Evolutionary conservation across 352 stramenopile genomes (phyloP), one percentile per base, ranked within the genome.

Genomic region (Phytopythium delawarense): DNA sequence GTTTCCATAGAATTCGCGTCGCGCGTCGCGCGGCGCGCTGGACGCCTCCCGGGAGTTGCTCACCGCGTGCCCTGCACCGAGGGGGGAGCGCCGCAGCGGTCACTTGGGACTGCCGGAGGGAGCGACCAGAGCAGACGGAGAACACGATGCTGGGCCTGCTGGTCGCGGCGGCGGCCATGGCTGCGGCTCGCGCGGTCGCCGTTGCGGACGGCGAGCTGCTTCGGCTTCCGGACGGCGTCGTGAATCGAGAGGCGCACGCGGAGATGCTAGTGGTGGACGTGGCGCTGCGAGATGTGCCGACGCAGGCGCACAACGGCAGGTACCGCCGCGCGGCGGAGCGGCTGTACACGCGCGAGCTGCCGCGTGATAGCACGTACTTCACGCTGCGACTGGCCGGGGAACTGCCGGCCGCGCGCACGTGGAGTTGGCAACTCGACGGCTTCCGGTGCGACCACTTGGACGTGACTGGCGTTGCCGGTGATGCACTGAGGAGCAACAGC

Each of bases 391-490:
- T 34, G 32, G 11, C 52, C 15, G 34, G 21, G 13, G 53, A 58
- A 30, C 23, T 63, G 13, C 21, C 62, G 40, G 13, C 39, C 8
- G 32, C 25, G 1, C 44, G 32, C 4, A 28, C 51, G 21, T 51
- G 53, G 51, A 57, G 54, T 21, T 87, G 78, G 78, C 37, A 62
- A n/a, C 68, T 87, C n/a, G 61, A 67, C 20, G 78, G 75, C 15
- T 84, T 71, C 58, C 45, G 79, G 44, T 87, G 78, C 40, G 69
- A 59, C 42, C 23, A 20, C 11, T n/a, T 46, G 37, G 42, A 54
- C 1, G 25, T 30, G 13, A 30, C 35, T 12, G 65, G 67, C 30
- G 57, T 66, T 16, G 34, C 4, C 2, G 35, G 7, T 23, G 53
- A n/a, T 16, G 12, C 34, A 6, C 9, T 35, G 35, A 13, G 35